phyloP scores from a whole-genome alignment of 176 grass and related monocot species.

The Olyra latifolia region DNA sequence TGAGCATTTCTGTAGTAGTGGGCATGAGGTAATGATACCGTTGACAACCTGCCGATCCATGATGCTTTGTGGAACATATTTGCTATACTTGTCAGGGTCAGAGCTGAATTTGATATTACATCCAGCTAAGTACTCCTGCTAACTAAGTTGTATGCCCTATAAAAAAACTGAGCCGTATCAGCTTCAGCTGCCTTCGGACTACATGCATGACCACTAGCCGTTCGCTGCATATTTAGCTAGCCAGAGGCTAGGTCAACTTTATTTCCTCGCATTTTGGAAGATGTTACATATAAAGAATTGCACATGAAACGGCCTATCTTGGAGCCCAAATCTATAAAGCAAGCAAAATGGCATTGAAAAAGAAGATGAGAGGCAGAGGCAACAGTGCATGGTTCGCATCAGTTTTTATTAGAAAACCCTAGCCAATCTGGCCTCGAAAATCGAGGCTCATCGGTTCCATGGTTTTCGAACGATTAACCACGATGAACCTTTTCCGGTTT shows the following conservation, averaged over 20 bases:
- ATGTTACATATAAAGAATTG: background rate
- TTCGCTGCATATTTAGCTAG: background rate
- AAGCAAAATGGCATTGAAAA: too few relatives aligned
- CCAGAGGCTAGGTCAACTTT: conserved; percentile 23
- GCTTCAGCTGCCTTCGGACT: background rate
- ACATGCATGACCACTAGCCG: background rate
- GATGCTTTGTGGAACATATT: background rate
- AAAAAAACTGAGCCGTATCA: too few relatives aligned
- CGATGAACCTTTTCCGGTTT: too few relatives aligned
- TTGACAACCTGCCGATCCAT: background rate
- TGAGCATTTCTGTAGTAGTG: too few relatives aligned
- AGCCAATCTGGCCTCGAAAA: too few relatives aligned
- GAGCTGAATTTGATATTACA: background rate
- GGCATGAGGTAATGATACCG: background rate
- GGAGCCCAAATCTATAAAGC: too few relatives aligned
- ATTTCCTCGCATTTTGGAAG: background rate
- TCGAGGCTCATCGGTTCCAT: too few relatives aligned
- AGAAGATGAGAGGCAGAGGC: too few relatives aligned
- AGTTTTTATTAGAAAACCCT: too few relatives aligned
- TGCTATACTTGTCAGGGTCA: background rate
- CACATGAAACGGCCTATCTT: background rate
- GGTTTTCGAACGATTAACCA: too few relatives aligned
- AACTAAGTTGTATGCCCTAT: background rate
- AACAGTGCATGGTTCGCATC: too few relatives aligned
- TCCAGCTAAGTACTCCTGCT: background rate